Base-by-base conservation (phyloP, 768 basidiomycete genomes). In the Mycena alexandri region DNA sequence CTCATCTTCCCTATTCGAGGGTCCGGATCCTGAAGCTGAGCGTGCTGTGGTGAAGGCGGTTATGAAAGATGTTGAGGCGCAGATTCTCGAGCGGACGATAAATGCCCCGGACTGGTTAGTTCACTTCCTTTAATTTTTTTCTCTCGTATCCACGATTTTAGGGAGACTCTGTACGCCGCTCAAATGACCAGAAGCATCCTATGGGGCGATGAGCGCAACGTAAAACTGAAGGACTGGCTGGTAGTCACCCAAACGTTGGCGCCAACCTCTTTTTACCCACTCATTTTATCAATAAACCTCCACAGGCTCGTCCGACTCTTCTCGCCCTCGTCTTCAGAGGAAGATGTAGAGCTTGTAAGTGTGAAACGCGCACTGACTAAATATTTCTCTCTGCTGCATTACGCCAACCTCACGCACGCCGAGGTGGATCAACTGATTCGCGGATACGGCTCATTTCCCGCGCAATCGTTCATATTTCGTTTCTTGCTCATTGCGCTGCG, bases 101-200 rank as follows among this genome's bases (percentile, higher is more conserved):
- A 91, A 92, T 71, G 88, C 89, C 0, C 84, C 83, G 5, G 89
- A 92, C 72, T 91, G 91, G 90, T 90, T 80, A 53, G 83, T 77
- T 29, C 29, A 11, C 71, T 78, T 57, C 22, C 4, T 47, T 46
- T 38, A 2, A 33, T 34, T 22, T 42, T 55, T 6, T 48, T n/a
- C 11, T 34, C 12, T n/a, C 59, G 61, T 51, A 74, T 59, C 36
- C 38, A 54, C 16, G 43, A 8, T 54, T 6, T 38, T 56, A 90
- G 90, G 90, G 89, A 91, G 61, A 86, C 88, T 0, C 74, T 89
- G 3, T 85, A 86, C 71, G 86, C 87, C 13, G 86, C 86, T 0
- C 82, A 83, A 61, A 87, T 87, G 78, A 87, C 89, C 2, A 75
- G 85, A 46, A 84, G 86, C 59, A 79, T 93, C 21, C 75, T 91